Evolutionary conservation across 257 asterid species (phyloP).

Genomic region (Vinca minor): DNA sequence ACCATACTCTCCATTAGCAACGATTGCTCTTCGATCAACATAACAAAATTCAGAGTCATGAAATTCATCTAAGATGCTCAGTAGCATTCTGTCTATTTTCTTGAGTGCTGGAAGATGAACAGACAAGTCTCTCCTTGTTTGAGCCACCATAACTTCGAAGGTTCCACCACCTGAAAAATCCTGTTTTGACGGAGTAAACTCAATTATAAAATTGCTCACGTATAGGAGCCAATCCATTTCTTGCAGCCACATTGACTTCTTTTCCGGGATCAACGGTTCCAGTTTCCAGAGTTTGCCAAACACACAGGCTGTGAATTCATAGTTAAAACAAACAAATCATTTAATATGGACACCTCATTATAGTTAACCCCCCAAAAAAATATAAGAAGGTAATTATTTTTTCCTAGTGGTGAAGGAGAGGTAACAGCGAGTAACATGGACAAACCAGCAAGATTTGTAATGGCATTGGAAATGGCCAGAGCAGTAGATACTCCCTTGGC

Average conservation of each 20-base stretch:
- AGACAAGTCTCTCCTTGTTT: conserved; percentile 62
- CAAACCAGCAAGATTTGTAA: conserved; percentile 80
- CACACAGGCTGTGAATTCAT: conserved; percentile 48
- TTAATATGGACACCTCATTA: not conserved
- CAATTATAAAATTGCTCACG: conserved; percentile 80
- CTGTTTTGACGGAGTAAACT: conserved; percentile 79
- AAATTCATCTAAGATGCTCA: conserved; percentile 72
- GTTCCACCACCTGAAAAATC: conserved; percentile 66
- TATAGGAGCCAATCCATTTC: conserved; percentile 96
- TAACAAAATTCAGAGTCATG: conserved; percentile 60
- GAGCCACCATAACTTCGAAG: conserved; percentile 79
- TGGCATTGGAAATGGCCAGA: conserved; percentile 87
- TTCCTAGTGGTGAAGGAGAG: not conserved
- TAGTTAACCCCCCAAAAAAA: not conserved
- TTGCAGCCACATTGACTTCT: conserved; percentile 56
- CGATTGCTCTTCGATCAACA: conserved; percentile 59
- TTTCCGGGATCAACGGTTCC: conserved; percentile 61
- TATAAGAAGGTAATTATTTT: no score
- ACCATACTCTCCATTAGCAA: conserved; percentile 40
- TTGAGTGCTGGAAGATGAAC: conserved; percentile 84
- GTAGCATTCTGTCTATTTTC: conserved; percentile 64
- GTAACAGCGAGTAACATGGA: conserved; percentile 11
- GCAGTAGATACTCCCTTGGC: conserved; percentile 89
- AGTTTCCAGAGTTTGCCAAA: conserved; percentile 87
- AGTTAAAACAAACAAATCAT: conserved; percentile 3